Conservation (phyloP, 2,329 filamentous ascomycete genomes). For the Colletotrichum camelliae region DNA sequence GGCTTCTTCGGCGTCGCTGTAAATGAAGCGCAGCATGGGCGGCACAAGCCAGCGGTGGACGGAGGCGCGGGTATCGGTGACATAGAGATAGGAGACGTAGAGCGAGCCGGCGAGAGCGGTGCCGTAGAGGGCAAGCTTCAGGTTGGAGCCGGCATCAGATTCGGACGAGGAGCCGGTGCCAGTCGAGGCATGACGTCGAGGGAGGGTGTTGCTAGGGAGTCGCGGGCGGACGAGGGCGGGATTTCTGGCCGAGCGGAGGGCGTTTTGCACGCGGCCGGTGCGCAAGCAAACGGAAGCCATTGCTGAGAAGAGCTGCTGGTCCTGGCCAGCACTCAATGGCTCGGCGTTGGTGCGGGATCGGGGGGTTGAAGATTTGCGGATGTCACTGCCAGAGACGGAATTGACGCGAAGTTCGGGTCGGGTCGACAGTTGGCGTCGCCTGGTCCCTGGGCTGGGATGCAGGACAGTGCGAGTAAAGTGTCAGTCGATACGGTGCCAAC, state of each 20-base stretch:
- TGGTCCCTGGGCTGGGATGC: background rate
- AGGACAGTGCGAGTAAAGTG: background rate
- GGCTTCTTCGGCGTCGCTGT: slow-evolving; percentile 87
- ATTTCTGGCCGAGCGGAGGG: slow-evolving; percentile 25
- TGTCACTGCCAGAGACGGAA: background rate
- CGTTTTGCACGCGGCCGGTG: slow-evolving; percentile 26
- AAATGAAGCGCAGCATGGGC: slow-evolving; percentile 68
- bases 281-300: slow-evolving; percentile 37
- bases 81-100: slow-evolving; percentile 66
- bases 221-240: slow-evolving; percentile 19
- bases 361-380: background rate
- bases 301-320: slow-evolving; percentile 26
- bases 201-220: slow-evolving; percentile 29
- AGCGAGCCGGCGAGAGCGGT: slow-evolving; percentile 45
- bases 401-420: background rate
- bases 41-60: slow-evolving; percentile 72
- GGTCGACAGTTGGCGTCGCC: slow-evolving; percentile 3
- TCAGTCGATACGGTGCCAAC: background rate
- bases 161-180: slow-evolving; percentile 25
- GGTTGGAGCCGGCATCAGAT: slow-evolving; percentile 32
- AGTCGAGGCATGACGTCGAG: slow-evolving; percentile 36
- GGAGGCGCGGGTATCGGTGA: slow-evolving; percentile 77
- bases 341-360: slow-evolving; percentile 15
- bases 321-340: slow-evolving; percentile 38
- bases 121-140: slow-evolving; percentile 45